Evolutionary conservation across 2,329 filamentous ascomycete species (phyloP).

Genomic region (Harringtonia lauricola): DNA sequence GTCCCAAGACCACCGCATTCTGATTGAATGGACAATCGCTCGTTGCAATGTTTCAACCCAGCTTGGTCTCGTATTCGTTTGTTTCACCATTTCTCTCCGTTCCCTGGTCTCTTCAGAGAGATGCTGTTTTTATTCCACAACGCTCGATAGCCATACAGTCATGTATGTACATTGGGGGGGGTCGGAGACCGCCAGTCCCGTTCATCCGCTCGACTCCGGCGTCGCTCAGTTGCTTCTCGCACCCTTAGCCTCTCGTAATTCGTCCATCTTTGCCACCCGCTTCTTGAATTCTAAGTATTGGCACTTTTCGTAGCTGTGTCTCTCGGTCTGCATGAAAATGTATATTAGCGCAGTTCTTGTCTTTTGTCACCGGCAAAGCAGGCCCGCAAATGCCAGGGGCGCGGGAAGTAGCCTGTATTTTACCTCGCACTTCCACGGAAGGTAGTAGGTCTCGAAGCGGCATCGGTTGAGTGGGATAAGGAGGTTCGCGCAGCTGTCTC

Average conservation of each 20-base stretch:
- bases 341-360: no score
- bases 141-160: background rate
- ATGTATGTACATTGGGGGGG: no score
- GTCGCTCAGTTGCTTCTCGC: slow-evolving; percentile 1
- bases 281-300: slow-evolving; percentile 99
- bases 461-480: slow-evolving; percentile 94
- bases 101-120: no score
- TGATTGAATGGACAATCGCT: no score
- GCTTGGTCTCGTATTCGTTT: no score
- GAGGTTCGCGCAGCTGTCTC: slow-evolving; percentile 90
- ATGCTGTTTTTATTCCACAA: background rate
- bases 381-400: background rate
- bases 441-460: slow-evolving; percentile 81
- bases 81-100: no score
- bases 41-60: no score
- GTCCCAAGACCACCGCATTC: no score
- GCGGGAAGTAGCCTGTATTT: no score
- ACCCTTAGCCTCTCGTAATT: slow-evolving; percentile 74
- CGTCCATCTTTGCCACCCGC: slow-evolving; percentile 96
- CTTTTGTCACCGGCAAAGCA: no score
- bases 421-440: slow-evolving; percentile 98
- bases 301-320: slow-evolving; percentile 98
- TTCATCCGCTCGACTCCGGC: background rate
- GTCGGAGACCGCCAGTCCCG: no score
- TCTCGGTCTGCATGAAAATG: slow-evolving; percentile 59